A percentile compares a stretch with the other conserved stretches of the same genome.
Evolutionary conservation across 345 rosid species (phyloP).

Genomic region (Eucalyptus sideroxylon): DNA sequence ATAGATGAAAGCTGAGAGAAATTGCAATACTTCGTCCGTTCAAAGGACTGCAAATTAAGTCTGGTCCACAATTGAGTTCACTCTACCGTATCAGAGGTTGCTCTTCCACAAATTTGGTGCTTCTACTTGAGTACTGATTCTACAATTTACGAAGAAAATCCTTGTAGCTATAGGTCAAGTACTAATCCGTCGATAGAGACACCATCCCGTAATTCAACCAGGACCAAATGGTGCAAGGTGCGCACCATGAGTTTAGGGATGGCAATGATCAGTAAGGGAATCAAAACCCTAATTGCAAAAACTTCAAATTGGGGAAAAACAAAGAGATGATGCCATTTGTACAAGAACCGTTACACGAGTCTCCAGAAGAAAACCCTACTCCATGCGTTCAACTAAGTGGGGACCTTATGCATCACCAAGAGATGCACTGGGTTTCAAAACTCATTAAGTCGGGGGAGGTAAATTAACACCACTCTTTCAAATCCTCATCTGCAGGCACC

Average conservation of each 20-base stretch:
- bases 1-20: not conserved
- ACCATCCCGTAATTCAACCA: not conserved
- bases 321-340: not conserved
- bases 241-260: not conserved
- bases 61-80: not conserved
- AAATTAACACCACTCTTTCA: not conserved
- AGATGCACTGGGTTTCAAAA: not conserved
- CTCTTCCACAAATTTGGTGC: not conserved
- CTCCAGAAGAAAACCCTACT: not conserved
- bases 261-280: not conserved
- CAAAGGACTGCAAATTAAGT: not conserved
- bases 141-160: not conserved
- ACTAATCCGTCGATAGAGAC: not conserved
- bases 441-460: not conserved
- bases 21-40: not conserved
- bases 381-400: not conserved
- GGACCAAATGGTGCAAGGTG: not conserved
- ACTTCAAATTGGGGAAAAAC: not conserved
- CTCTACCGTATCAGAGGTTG: not conserved
- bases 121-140: not conserved
- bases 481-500: not conserved
- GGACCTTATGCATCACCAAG: not conserved
- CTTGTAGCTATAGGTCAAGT: not conserved
- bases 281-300: not conserved
- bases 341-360: not conserved